Percentiles rank a stretch among this genome's conserved stretches.
These are phyloP conservation scores for Teratosphaeria pseudoeucalypti DNA, from an alignment of 2,329 filamentous ascomycete species.

Conservation along the genomic window DNA sequence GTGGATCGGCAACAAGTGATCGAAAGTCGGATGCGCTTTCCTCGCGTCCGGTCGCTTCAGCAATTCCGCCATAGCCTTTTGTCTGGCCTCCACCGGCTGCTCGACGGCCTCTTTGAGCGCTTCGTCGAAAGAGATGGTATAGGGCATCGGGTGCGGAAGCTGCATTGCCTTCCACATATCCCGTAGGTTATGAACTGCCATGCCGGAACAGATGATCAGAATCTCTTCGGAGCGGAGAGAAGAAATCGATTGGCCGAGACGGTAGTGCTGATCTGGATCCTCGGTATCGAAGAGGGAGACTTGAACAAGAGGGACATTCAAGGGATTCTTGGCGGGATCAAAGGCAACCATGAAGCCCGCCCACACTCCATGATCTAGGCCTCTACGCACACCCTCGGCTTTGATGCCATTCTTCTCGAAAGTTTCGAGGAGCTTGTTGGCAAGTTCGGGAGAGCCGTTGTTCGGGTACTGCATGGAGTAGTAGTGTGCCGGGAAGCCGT, in stretches of 20 bases:
- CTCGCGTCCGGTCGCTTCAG: slow-evolving; percentile 41
- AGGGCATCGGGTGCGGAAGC: slow-evolving; percentile 17
- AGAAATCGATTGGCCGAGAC: slow-evolving; percentile 55
- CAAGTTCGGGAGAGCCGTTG: slow-evolving; percentile 50
- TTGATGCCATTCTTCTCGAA: slow-evolving; percentile 50
- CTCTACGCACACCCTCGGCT: slow-evolving; percentile 49
- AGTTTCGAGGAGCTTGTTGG: slow-evolving; percentile 46
- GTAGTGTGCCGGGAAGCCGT: slow-evolving; percentile 59
- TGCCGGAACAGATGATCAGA: slow-evolving; percentile 60
- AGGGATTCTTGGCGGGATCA: slow-evolving; percentile 27
- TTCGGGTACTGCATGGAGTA: slow-evolving; percentile 59
- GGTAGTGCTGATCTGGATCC: slow-evolving; percentile 55
- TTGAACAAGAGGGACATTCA: slow-evolving; percentile 54
- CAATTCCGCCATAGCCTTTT: slow-evolving; percentile 26
- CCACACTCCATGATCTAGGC: slow-evolving; percentile 68
- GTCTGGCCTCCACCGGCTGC: slow-evolving; percentile 17
- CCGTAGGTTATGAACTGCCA: slow-evolving; percentile 46
- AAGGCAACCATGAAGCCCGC: slow-evolving; percentile 54
- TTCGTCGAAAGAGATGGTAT: slow-evolving; percentile 25
- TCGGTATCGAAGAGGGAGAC: slow-evolving; percentile 58
- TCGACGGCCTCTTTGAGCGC: slow-evolving; percentile 26
- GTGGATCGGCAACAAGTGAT: slow-evolving; percentile 52
- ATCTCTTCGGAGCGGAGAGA: slow-evolving; percentile 57
- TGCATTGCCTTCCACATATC: slow-evolving; percentile 12
- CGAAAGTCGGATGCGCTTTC: slow-evolving; percentile 53